Percentiles rank a stretch among this genome's conserved stretches.
Evolutionary conservation across 257 asterid species (phyloP).

Genomic region (Salvia rosmarinus): DNA sequence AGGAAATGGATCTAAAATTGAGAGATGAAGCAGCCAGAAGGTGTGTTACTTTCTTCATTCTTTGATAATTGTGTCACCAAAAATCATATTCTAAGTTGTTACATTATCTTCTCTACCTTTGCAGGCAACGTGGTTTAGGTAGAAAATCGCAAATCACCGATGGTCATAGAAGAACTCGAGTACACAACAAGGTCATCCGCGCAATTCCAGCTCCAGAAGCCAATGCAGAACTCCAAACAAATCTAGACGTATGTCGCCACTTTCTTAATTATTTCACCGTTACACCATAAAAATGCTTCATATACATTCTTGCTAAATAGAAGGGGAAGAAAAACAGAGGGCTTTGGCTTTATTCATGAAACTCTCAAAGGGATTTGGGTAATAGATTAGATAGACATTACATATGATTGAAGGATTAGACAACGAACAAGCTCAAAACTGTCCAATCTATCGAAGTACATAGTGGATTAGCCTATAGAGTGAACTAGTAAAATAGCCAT

Average conservation of each 20-base stretch:
- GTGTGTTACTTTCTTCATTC: conserved; percentile 44
- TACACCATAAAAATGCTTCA: not conserved
- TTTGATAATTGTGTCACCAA: not conserved
- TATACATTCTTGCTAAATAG: not conserved
- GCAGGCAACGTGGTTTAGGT: conserved; percentile 62
- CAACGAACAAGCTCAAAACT: too few species aligned
- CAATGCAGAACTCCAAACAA: conserved; percentile 81
- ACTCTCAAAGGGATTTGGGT: too few species aligned
- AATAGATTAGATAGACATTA: too few species aligned
- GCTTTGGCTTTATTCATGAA: too few species aligned
- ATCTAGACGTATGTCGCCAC: conserved; percentile 59
- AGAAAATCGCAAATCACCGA: conserved; percentile 58
- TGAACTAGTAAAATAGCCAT: too few species aligned
- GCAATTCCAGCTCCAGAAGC: conserved; percentile 92
- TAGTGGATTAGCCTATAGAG: too few species aligned
- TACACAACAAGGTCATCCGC: conserved; percentile 62
- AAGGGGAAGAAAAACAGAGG: too few species aligned
- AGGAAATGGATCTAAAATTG: conserved; percentile 88
- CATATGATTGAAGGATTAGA: too few species aligned
- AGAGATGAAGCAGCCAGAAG: conserved; percentile 86
- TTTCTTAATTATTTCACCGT: conserved; percentile 18
- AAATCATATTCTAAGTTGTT: conserved; percentile 20
- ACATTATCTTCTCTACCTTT: conserved; percentile 17
- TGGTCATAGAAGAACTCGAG: conserved; percentile 59
- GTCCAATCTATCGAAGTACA: too few species aligned